Evolutionary conservation across 192 early-diverging fungal species (phyloP), one percentile per base, ranked within the genome.

Genomic region (Phycomyces blakesleeanus): DNA sequence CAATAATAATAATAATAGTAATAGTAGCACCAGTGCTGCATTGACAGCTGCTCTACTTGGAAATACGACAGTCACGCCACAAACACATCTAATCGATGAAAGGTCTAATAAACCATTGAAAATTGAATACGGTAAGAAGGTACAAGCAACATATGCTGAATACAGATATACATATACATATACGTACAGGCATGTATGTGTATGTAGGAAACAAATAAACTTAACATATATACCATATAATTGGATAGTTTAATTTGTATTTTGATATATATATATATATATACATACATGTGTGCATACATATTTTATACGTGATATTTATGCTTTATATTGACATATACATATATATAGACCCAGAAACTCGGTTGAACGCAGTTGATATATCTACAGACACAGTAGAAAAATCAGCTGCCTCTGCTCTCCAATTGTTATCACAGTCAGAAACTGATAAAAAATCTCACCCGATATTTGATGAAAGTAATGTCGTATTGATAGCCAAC

Each of bases 341-440:
- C n/a, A n/a, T n/a, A n/a, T n/a, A 7, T 34, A 34, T 34, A 34
- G 29, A 34, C 29, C 29, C 29, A 34, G 29, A 34, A 7, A 34
- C 3, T 34, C 29, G 29, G 29, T 34, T 34, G 7, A 7, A 34
- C 29, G 7, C 7, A 7, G 29, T 7, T 5, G 29, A 34, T 5
- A 34, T 25, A 22, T 38, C 5, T 21, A 62, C 53, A 3, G 70
- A 72, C 11, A 9, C 56, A 5, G 61, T 66, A 58, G 72, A 73
- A 12, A 66, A 68, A 26, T 66, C 55, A 0, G 66, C 66, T 11
- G 72, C 61, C 4, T 67, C 66, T 0, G 72, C 72, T 5, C 29
- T 72, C 0, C 70, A 72, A 37, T 15, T 72, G 2, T 27, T 72
- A 34, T 53, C 64, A 0, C 26, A 50, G 0, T 27, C 29, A 14